Evolutionary conservation across 768 basidiomycete species (phyloP).

Genomic region (Auricularia sp.): DNA sequence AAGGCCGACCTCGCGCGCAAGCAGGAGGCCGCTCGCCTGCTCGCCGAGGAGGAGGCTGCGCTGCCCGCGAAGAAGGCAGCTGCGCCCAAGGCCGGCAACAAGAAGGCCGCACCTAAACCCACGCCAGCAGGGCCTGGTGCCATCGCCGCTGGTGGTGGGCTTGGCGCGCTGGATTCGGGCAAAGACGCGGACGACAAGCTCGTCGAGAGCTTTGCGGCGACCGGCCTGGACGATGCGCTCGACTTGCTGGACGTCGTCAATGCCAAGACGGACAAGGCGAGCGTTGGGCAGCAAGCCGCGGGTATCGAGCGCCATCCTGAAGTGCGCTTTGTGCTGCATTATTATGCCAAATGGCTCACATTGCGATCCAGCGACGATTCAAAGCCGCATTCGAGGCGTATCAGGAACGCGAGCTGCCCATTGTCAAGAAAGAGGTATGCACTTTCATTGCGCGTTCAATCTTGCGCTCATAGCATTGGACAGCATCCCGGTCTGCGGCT

Average conservation of each 20-base stretch:
- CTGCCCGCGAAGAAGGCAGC: constrained; percentile 48
- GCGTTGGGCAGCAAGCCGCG: constrained; percentile 78
- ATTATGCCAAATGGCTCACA: constrained; percentile 10
- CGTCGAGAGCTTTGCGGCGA: constrained; percentile 65
- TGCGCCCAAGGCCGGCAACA: constrained; percentile 52
- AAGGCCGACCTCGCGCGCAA: constrained; percentile 75
- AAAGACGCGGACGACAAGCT: constrained; percentile 23
- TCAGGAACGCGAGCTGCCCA: constrained; percentile 76
- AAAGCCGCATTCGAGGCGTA: constrained; percentile 92
- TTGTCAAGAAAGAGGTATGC: constrained; percentile 56
- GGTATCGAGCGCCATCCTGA: constrained; percentile 86
- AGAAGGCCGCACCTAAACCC: constrained; percentile 39
- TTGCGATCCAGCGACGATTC: constrained; percentile 64
- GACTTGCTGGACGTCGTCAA: constrained; percentile 84
- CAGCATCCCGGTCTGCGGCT: constrained; percentile 84
- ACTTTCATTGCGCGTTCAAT: constrained; percentile 12
- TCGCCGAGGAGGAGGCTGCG: constrained; percentile 79
- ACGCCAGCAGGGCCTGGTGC: constrained; percentile 75
- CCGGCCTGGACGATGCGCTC: constrained; percentile 83
- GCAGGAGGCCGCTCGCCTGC: constrained; percentile 71
- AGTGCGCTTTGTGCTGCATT: constrained; percentile 33
- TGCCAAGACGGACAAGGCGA: constrained; percentile 88
- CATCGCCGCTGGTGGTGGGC: constrained; percentile 58
- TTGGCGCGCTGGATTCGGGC: constrained; percentile 4
- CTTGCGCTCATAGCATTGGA: constrained; percentile 7